Evolutionary conservation across 1,284 basidiomycete genomes (phyloP).

Genomic region (Moesziomyces globuligerus): DNA sequence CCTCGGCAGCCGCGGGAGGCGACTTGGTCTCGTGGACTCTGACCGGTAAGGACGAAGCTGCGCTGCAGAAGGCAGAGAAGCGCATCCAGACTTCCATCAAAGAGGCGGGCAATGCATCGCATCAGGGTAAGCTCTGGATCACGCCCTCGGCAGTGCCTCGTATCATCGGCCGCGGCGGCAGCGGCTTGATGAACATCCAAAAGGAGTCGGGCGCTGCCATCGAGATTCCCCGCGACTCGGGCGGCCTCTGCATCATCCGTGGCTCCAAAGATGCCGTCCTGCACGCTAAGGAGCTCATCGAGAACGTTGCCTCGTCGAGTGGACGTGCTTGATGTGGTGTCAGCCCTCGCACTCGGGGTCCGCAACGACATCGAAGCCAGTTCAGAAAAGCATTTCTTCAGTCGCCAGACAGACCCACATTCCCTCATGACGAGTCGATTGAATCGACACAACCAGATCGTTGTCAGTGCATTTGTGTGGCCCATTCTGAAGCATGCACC

Average conservation of each 20-base stretch:
- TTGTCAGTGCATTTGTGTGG: not conserved
- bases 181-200: slow-evolving; percentile 52
- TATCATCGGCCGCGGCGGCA: slow-evolving; percentile 54
- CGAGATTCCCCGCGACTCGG: slow-evolving; percentile 57
- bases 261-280: slow-evolving; percentile 55
- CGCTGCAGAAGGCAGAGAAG: slow-evolving; percentile 50
- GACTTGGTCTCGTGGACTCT: slow-evolving; percentile 56
- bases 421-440: too few species aligned
- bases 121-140: slow-evolving; percentile 53
- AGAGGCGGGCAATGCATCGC: slow-evolving; percentile 40
- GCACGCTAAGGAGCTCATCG: slow-evolving; percentile 54
- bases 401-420: not conserved
- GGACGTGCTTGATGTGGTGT: slow-evolving; percentile 22
- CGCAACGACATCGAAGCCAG: too few species aligned
- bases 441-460: too few species aligned
- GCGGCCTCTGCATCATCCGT: slow-evolving; percentile 54
- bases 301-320: slow-evolving; percentile 30
- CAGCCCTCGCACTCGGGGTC: too few species aligned
- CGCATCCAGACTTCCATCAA: slow-evolving; percentile 33
- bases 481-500: too few species aligned
- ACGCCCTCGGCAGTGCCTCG: slow-evolving; percentile 45
- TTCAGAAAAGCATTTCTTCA: not conserved
- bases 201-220: slow-evolving; percentile 54
- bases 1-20: slow-evolving; percentile 12
- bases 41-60: slow-evolving; percentile 47